Conservation (phyloP, 2,329 filamentous ascomycete species). For the Didymella pomorum region DNA sequence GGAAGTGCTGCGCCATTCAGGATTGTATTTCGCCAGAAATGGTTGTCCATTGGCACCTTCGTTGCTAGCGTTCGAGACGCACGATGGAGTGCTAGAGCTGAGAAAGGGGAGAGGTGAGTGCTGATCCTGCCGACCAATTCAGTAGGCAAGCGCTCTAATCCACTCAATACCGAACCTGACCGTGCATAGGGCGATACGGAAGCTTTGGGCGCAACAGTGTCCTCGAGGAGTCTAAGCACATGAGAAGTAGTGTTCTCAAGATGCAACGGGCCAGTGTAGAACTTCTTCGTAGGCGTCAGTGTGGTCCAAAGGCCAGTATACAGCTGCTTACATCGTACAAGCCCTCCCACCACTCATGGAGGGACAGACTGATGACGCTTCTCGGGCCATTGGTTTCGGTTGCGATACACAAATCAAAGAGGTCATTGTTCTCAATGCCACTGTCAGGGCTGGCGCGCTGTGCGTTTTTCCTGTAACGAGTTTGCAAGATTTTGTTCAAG, state of each 20-base stretch:
- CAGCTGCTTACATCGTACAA: constrained; percentile 30
- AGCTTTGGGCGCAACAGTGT: constrained; percentile 8
- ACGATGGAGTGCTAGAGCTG: constrained; percentile 30
- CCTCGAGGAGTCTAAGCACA: constrained; percentile 22
- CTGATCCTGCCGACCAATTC: constrained; percentile 14
- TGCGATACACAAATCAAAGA: constrained; percentile 26
- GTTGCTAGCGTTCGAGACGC: constrained; percentile 29
- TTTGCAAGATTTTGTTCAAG: constrained; percentile 25
- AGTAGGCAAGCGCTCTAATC: constrained; percentile 9
- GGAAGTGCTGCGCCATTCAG: constrained; percentile 30
- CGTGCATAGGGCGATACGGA: background rate
- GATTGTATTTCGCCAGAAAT: constrained; percentile 38
- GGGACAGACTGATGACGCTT: constrained; percentile 30
- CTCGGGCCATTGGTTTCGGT: constrained; percentile 26
- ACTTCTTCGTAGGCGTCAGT: constrained; percentile 26
- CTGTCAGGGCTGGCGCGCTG: background rate
- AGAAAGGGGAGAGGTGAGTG: constrained; percentile 23
- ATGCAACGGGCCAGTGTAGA: constrained; percentile 32
- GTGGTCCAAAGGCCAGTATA: background rate
- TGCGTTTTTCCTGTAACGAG: constrained; percentile 11
- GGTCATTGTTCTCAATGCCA: constrained; percentile 23
- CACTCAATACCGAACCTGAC: background rate
- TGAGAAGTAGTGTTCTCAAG: constrained; percentile 19
- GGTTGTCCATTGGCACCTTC: constrained; percentile 32
- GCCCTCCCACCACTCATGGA: constrained; percentile 37